Conservation (phyloP, 805 yeast genomes). For the Wickerhamiella sorbophila region DNA sequence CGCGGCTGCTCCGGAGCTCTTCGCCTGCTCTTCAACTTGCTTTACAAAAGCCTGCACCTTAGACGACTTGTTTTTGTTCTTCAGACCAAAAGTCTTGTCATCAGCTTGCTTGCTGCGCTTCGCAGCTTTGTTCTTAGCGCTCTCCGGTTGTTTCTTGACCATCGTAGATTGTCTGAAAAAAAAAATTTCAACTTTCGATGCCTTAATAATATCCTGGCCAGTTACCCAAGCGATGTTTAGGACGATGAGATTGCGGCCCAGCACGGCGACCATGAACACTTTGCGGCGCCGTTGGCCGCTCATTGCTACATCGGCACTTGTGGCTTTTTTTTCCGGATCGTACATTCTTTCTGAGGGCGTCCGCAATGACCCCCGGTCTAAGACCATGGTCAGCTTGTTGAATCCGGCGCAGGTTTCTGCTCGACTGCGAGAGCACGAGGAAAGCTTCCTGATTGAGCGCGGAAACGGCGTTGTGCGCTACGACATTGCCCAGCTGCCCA, state of each 20-base stretch:
- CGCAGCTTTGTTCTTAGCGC: constrained; percentile 39
- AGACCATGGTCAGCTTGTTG: constrained; percentile 9
- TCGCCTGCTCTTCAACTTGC: constrained; percentile 53
- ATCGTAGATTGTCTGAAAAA: constrained; percentile 4
- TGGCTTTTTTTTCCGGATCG: constrained; percentile 4
- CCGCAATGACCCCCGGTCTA: constrained; percentile 5
- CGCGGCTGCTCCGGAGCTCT: constrained; percentile 36
- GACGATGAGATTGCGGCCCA: background rate
- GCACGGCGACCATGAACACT: background rate
- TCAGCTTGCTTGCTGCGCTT: constrained; percentile 48
- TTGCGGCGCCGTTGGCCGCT: constrained; percentile 8
- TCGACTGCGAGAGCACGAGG: constrained; percentile 58
- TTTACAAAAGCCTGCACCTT: constrained; percentile 65
- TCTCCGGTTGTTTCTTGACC: constrained; percentile 51
- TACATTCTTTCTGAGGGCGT: background rate
- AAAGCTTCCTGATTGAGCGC: constrained; percentile 64
- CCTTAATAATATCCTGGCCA: background rate
- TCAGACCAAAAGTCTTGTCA: constrained; percentile 92
- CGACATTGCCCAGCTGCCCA: constrained; percentile 78
- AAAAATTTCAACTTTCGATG: background rate
- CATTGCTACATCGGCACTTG: constrained; percentile 6
- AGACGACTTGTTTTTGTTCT: constrained; percentile 86
- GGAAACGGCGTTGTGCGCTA: constrained; percentile 80
- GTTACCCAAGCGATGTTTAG: background rate
- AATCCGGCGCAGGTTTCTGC: constrained; percentile 49